Conservation (phyloP, 2,329 filamentous ascomycete species). For the Gaeumannomyces sp. region DNA sequence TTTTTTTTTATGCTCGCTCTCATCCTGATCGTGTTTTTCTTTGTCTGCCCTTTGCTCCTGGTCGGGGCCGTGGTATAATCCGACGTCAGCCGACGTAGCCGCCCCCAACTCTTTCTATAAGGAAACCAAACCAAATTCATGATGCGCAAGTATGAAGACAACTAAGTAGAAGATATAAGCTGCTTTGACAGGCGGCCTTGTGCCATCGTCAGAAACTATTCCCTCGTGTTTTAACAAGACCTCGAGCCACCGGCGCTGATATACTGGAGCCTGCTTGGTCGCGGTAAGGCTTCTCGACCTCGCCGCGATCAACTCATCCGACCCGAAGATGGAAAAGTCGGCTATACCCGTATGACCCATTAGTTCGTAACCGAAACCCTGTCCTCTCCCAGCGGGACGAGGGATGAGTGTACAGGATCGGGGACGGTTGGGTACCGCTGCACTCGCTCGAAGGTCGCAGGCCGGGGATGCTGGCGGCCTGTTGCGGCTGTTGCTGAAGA, state of each 20-base stretch:
- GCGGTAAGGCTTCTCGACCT: not conserved
- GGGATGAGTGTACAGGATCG: not conserved
- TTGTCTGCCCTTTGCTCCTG: not conserved
- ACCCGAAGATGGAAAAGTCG: not conserved
- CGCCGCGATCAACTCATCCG: not conserved
- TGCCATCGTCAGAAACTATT: not conserved
- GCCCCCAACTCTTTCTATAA: constrained; percentile 23
- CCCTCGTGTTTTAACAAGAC: not conserved
- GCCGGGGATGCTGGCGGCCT: not conserved
- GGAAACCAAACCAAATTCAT: constrained; percentile 12
- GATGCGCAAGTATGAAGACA: constrained; percentile 8
- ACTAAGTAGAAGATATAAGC: constrained; percentile 3
- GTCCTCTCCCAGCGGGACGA: not conserved
- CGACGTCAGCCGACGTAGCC: constrained; percentile 1
- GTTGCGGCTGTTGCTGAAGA: not conserved
- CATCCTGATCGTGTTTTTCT: not conserved
- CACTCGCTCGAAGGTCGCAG: not conserved
- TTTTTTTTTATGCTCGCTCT: not conserved
- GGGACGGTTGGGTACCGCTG: not conserved
- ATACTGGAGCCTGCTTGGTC: too few relatives aligned
- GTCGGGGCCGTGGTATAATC: constrained; percentile 1
- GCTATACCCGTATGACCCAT: not conserved
- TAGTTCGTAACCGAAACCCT: not conserved
- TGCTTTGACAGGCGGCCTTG: not conserved
- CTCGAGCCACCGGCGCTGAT: not conserved